Percentiles rank a stretch among this genome's conserved stretches.
Evolutionary conservation across 768 basidiomycete genomes (phyloP).

Genomic region (Suillus subaureus): DNA sequence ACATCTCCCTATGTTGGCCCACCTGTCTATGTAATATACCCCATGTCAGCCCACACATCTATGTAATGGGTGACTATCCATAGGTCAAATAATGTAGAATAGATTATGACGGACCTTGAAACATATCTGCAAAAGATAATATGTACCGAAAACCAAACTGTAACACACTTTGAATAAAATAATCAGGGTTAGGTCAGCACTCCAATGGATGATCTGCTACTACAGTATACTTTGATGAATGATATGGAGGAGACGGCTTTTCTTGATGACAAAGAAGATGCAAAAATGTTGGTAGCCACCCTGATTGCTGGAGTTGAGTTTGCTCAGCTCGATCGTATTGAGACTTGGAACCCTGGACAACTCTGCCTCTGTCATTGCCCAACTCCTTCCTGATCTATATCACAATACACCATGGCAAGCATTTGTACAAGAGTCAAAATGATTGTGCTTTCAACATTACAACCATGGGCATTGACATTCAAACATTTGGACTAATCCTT

Average conservation of each 20-base stretch:
- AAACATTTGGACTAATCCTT: constrained; percentile 39
- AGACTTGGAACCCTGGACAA: too few relatives aligned
- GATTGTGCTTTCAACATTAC: too few relatives aligned
- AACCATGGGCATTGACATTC: constrained; percentile 23
- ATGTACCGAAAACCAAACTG: not conserved
- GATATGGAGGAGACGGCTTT: not conserved
- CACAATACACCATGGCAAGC: too few relatives aligned
- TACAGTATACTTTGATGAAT: not conserved
- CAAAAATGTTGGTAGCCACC: not conserved
- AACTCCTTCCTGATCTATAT: too few relatives aligned
- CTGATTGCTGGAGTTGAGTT: too few relatives aligned
- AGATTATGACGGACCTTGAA: not conserved
- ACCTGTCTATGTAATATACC: too few relatives aligned
- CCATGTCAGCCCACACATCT: too few relatives aligned
- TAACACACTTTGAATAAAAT: not conserved
- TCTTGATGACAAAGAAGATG: not conserved
- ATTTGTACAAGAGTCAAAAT: too few relatives aligned
- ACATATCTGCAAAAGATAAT: not conserved
- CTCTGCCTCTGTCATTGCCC: too few relatives aligned
- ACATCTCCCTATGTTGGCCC: too few relatives aligned
- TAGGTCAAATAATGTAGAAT: not conserved
- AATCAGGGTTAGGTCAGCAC: not conserved
- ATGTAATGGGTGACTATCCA: not conserved
- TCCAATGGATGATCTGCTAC: not conserved
- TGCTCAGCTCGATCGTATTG: too few relatives aligned